Evolutionary conservation across 2,329 filamentous ascomycete genomes (phyloP), one percentile per base, ranked within the genome.

Genomic region (Fusarium nisikadoi): DNA sequence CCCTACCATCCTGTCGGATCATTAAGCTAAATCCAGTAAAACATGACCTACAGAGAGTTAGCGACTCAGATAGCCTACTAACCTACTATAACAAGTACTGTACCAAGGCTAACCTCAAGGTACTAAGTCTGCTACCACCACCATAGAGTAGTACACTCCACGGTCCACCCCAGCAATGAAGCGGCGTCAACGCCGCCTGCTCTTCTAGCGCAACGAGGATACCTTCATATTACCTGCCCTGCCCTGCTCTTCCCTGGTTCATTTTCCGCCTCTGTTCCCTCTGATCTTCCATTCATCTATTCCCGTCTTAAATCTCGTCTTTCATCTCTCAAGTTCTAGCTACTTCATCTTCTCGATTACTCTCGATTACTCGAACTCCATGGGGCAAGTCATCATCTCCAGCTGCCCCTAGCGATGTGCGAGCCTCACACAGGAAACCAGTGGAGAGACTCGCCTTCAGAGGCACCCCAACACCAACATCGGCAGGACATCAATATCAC

Each of bases 171-270:
- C 56, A 73, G 68, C 68, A 73, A 62, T 66, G 68, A 63, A 67
- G 66, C 76, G 75, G 76, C 76, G 75, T 77, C 69, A 70, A 75
- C 76, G 71, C 75, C 74, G 71, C 75, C 74, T 72, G 66, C 52
- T 75, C 68, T 56, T 66, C 71, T 74, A 78, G 74, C 75, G 74
- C 76, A 76, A 73, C 67, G 74, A 71, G 72, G 74, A 77, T 78
- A 67, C 73, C 76, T 73, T 78, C 76, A 78, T 78, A 78, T 73
- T 78, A 71, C 72, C 60, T 59, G 49, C 49, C 38, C 39, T 56
- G 29, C 39, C 53, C 53, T 73, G 62, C 50, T 74, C 72, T 58
- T 64, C 64, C 74, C 66, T 76, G 65, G 66, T 67, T 52, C 54
- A 49, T 49, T 61, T 67, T 56, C 56, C 45, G 45, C n/a, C 33